Conservation (phyloP, 306 rosid species). For the Fagus sylvatica region DNA sequence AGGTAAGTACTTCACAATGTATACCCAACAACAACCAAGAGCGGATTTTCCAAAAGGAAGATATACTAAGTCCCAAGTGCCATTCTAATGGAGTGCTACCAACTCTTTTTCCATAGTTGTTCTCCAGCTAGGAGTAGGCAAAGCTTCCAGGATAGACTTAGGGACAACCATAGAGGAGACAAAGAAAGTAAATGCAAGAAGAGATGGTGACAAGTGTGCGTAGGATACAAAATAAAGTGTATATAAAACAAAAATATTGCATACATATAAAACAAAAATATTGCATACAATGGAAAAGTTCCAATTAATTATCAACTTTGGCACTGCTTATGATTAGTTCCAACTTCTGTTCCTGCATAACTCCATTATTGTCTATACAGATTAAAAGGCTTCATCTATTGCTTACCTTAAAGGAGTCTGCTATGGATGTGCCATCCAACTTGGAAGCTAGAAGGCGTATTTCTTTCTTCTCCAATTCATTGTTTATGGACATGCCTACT, state of each 20-base stretch:
- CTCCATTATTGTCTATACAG: conserved; percentile 43
- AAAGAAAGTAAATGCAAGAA: too few relatives aligned
- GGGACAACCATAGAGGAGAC: too few relatives aligned
- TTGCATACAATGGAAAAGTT: not conserved
- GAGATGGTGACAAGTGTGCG: too few relatives aligned
- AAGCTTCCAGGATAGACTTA: too few relatives aligned
- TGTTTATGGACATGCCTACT: conserved; percentile 94
- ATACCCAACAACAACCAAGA: too few relatives aligned
- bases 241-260: not conserved
- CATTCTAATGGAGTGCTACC: too few relatives aligned
- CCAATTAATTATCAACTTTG: not conserved
- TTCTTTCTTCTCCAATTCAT: conserved; percentile 87
- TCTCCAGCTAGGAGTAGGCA: too few relatives aligned
- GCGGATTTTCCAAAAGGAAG: too few relatives aligned
- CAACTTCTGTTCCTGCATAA: conserved; percentile 3
- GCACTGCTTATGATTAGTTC: not conserved
- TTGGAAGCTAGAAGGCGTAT: conserved; percentile 95
- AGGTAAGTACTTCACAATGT: too few relatives aligned
- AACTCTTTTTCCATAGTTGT: not conserved
- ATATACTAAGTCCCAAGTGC: too few relatives aligned
- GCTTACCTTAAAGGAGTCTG: conserved; percentile 95
- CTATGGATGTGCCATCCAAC: conserved; percentile 96
- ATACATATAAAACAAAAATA: not conserved
- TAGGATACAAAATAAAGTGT: not conserved
- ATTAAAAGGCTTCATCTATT: conserved; percentile 78